A percentile compares a stretch with the other conserved stretches of the same genome.
Conservation (phyloP, 768 basidiomycete species). For the Tylopilus balloui region DNA sequence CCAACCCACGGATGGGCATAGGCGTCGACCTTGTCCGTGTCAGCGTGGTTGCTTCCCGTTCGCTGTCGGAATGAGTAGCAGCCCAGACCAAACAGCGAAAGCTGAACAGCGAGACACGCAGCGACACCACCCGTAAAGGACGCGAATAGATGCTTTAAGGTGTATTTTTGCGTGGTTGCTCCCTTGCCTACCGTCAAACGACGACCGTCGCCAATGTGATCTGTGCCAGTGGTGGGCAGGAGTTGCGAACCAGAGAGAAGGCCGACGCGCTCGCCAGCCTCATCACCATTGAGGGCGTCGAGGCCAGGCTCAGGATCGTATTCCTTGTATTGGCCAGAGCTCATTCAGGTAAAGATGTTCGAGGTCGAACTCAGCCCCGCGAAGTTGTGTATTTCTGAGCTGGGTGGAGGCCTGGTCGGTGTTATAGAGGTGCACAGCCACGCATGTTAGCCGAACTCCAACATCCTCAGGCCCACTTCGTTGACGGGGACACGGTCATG, state of each 20-base stretch:
- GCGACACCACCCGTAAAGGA: constrained; percentile 55
- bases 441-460: background rate
- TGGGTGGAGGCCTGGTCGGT: no score
- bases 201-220: constrained; percentile 3
- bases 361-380: background rate
- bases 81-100: constrained; percentile 32
- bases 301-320: constrained; percentile 42
- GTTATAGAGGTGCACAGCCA: background rate
- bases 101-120: constrained; percentile 48
- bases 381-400: no score
- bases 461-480: no score
- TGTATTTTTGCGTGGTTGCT: constrained; percentile 14
- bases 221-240: constrained; percentile 4
- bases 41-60: background rate
- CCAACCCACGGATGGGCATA: constrained; percentile 67
- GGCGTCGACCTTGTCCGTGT: constrained; percentile 23
- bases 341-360: constrained; percentile 2
- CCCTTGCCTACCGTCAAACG: constrained; percentile 12
- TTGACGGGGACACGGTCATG: no score
- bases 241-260: constrained; percentile 32
- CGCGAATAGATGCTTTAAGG: constrained; percentile 34
- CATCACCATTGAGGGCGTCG: constrained; percentile 1
- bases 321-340: constrained; percentile 16
- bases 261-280: constrained; percentile 31
- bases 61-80: constrained; percentile 30